Evolutionary conservation across 2,329 filamentous ascomycete species (phyloP).

Genomic region (Venturia oleaginea): DNA sequence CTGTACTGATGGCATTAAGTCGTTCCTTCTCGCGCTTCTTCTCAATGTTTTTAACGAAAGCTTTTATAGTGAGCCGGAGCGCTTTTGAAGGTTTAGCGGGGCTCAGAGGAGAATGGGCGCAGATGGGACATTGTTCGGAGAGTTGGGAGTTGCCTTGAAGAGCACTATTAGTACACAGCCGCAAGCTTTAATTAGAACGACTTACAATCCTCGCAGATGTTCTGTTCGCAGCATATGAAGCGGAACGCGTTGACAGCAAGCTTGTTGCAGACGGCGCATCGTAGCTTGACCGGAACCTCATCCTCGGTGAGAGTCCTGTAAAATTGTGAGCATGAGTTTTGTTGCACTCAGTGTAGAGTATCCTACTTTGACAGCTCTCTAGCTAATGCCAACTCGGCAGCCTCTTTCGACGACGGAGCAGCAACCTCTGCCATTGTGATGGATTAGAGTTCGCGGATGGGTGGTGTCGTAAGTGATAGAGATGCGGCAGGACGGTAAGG

Average conservation of each 20-base stretch:
- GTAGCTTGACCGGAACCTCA: slow-evolving; percentile 90
- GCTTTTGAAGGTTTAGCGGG: slow-evolving; percentile 82
- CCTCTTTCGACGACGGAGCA: background rate
- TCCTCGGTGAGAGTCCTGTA: slow-evolving; percentile 65
- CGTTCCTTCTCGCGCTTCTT: slow-evolving; percentile 65
- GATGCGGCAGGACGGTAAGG: background rate
- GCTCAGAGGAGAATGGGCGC: slow-evolving; percentile 82
- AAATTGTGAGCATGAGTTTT: background rate
- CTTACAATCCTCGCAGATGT: slow-evolving; percentile 85
- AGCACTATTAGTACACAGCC: slow-evolving; percentile 15
- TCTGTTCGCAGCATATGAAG: slow-evolving; percentile 88
- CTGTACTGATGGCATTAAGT: slow-evolving; percentile 16
- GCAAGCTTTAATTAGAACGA: slow-evolving; percentile 13
- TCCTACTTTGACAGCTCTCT: slow-evolving; percentile 1
- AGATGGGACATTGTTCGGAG: slow-evolving; percentile 77
- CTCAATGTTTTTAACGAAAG: slow-evolving; percentile 82
- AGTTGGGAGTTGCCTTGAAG: slow-evolving; percentile 62
- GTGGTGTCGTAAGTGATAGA: background rate
- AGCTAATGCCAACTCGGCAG: background rate
- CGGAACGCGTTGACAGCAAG: slow-evolving; percentile 85
- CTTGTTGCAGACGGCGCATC: slow-evolving; percentile 88
- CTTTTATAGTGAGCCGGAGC: slow-evolving; percentile 82
- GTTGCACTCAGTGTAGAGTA: too few species aligned
- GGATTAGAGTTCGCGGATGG: background rate
- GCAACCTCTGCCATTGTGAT: background rate